phyloP scores from a whole-genome alignment of 2,329 filamentous ascomycete genomes.

The Laburnicola sp. region DNA sequence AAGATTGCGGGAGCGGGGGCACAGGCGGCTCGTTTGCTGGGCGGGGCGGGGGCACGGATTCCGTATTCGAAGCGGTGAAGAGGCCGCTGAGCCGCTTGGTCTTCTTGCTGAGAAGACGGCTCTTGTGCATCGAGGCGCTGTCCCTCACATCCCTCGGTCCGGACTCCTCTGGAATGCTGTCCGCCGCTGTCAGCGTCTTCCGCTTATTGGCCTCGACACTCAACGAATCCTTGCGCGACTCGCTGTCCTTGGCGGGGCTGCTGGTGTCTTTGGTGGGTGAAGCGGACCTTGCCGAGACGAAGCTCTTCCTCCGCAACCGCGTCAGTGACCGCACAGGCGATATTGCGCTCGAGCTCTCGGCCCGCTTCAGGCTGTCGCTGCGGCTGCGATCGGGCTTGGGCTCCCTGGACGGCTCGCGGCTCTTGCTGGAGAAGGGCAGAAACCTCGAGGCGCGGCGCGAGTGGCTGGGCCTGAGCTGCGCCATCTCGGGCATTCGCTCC shows the following conservation, averaged over 20 bases:
- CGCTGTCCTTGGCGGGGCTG: constrained; percentile 13
- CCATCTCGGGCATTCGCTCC: constrained; percentile 34
- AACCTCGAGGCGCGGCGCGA: constrained; percentile 44
- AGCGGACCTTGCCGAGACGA: constrained; percentile 32
- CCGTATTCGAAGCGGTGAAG: constrained; percentile 28
- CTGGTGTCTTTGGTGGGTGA: constrained; percentile 26
- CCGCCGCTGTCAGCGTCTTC: constrained; percentile 25
- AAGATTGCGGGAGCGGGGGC: constrained; percentile 52
- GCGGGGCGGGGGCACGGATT: constrained; percentile 3
- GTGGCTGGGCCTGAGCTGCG: constrained; percentile 36
- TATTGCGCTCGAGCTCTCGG: constrained; percentile 24
- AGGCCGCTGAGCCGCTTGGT: constrained; percentile 41
- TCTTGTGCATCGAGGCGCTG: constrained; percentile 14
- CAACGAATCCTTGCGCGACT: constrained; percentile 21
- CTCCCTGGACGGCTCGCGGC: constrained; percentile 37
- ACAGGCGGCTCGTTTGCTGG: constrained; percentile 37
- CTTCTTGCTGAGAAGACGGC: constrained; percentile 39
- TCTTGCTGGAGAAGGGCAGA: constrained; percentile 40
- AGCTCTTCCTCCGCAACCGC: constrained; percentile 43
- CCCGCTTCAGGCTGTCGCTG: constrained; percentile 29
- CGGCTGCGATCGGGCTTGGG: constrained; percentile 34
- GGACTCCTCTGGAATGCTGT: constrained; percentile 39
- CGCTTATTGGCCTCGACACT: constrained; percentile 28
- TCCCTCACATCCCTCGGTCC: constrained; percentile 13
- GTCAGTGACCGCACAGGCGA: constrained; percentile 40